Percentiles rank a stretch among this genome's conserved stretches.
Conservation (phyloP, 2,329 filamentous ascomycete species). For the Penicillium paneum region DNA sequence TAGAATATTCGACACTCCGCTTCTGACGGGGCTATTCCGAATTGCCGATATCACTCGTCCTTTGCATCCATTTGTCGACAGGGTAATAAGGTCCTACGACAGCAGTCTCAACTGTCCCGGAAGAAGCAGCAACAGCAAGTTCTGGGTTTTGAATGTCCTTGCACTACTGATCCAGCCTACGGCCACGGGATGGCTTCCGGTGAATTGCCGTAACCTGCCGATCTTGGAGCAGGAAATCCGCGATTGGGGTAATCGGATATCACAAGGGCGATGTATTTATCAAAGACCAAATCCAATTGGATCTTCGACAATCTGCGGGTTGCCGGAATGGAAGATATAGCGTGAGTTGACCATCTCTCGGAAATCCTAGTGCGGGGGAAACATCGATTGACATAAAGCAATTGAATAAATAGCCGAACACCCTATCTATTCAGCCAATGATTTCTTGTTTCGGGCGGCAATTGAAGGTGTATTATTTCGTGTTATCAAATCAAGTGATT, state of each 20-base stretch:
- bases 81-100: conserved; percentile 19
- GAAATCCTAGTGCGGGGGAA: background rate
- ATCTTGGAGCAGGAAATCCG: conserved; percentile 20
- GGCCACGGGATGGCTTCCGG: background rate
- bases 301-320: conserved; percentile 3
- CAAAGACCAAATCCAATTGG: conserved; percentile 19
- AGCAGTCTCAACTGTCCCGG: conserved; percentile 15
- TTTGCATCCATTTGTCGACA: conserved; percentile 13
- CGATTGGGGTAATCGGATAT: conserved; percentile 23
- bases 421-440: background rate
- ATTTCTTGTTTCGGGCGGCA: background rate
- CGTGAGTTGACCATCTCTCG: background rate
- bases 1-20: conserved; percentile 20
- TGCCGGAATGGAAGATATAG: conserved; percentile 2
- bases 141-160: conserved; percentile 22
- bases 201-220: conserved; percentile 12
- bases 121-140: conserved; percentile 16
- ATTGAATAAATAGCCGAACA: background rate
- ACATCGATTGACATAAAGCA: background rate
- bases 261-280: conserved; percentile 12
- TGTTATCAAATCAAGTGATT: background rate
- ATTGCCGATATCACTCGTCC: conserved; percentile 18
- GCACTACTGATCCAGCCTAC: conserved; percentile 10
- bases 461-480: background rate
- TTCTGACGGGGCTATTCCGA: conserved; percentile 24